These are phyloP conservation scores for Trichoderma sp. DNA, from an alignment of 2,329 filamentous ascomycete genomes.

Conservation along the genomic window DNA sequence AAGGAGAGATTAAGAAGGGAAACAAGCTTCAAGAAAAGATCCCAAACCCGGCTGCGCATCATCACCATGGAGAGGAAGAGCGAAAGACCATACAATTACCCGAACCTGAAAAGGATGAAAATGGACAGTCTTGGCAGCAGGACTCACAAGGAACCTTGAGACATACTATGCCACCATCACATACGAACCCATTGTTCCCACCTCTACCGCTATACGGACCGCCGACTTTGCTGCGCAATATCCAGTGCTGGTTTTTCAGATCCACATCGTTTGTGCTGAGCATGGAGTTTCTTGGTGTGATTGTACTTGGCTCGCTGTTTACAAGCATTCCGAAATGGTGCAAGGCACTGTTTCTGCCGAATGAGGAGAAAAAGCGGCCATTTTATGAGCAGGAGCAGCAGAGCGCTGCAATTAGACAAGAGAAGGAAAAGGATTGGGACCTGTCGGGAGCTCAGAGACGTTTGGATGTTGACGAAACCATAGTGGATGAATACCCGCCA, in stretches of 20 bases:
- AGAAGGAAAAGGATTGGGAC: slow-evolving; percentile 65
- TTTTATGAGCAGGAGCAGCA: slow-evolving; percentile 74
- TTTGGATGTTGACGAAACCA: slow-evolving; percentile 44
- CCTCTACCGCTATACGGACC: slow-evolving; percentile 81
- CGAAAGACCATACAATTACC: slow-evolving; percentile 31
- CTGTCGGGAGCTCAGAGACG: slow-evolving; percentile 41
- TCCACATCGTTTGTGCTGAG: slow-evolving; percentile 74
- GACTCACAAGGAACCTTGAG: slow-evolving; percentile 50
- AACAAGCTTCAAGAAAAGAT: slow-evolving; percentile 31
- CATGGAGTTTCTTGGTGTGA: slow-evolving; percentile 71
- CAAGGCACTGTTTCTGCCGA: slow-evolving; percentile 53
- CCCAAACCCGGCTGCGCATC: slow-evolving; percentile 35
- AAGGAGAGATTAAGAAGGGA: slow-evolving; percentile 31
- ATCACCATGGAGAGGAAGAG: slow-evolving; percentile 32
- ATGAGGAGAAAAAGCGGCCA: slow-evolving; percentile 62
- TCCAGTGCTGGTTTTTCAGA: slow-evolving; percentile 68
- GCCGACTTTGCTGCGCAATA: slow-evolving; percentile 62
- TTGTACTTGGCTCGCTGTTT: slow-evolving; percentile 73
- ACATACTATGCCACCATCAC: slow-evolving; percentile 60
- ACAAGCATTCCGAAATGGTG: slow-evolving; percentile 61
- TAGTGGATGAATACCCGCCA: slow-evolving; percentile 63
- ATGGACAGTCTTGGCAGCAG: slow-evolving; percentile 42
- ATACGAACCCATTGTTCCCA: slow-evolving; percentile 80
- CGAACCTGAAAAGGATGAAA: slow-evolving; percentile 28
- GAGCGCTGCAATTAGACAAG: slow-evolving; percentile 56